phyloP scores from a whole-genome alignment of 306 rosid species.

The Abrus precatorius region DNA sequence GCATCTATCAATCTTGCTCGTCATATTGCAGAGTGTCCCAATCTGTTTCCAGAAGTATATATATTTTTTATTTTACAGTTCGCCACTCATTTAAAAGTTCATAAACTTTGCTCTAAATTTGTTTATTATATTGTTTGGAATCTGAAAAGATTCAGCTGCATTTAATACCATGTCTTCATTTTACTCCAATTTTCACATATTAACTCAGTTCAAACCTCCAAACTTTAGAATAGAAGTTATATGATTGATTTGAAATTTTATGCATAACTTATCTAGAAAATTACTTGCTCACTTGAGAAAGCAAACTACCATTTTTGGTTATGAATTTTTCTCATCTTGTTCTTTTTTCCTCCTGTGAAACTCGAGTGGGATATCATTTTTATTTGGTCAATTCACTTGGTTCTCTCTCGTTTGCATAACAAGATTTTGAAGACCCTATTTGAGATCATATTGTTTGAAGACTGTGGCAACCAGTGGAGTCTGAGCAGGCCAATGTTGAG shows the following conservation, averaged over 20 bases:
- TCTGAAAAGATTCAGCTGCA: conserved; percentile 5
- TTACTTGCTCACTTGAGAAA: conserved; percentile 7
- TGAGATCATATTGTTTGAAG: conserved; percentile 92
- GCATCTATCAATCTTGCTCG: conserved; percentile 87
- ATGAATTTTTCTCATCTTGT: conserved; percentile 15
- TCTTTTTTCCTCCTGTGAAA: conserved; percentile 15
- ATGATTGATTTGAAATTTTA: conserved; percentile 17
- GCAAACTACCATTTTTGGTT: conserved; percentile 26
- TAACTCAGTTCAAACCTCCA: conserved; percentile 35
- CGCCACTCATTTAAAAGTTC: conserved; percentile 24
- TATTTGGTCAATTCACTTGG: conserved; percentile 38
- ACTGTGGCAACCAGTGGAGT: conserved; percentile 94
- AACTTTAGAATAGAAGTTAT: conserved; percentile 21
- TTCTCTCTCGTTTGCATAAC: conserved; percentile 47
- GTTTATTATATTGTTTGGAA: neutral
- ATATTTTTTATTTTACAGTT: conserved; percentile 25
- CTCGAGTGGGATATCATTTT: neutral
- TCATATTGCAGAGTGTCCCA: conserved; percentile 90
- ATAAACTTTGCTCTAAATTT: neutral
- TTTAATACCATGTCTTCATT: conserved; percentile 25
- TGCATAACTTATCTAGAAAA: neutral
- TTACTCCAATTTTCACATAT: neutral
- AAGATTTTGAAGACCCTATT: conserved; percentile 91
- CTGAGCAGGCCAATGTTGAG: conserved; percentile 98
- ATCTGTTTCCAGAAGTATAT: conserved; percentile 93